These are phyloP conservation scores for Termitomyces bulborhizus DNA, from an alignment of 768 basidiomycete genomes.

Conservation along the genomic window DNA sequence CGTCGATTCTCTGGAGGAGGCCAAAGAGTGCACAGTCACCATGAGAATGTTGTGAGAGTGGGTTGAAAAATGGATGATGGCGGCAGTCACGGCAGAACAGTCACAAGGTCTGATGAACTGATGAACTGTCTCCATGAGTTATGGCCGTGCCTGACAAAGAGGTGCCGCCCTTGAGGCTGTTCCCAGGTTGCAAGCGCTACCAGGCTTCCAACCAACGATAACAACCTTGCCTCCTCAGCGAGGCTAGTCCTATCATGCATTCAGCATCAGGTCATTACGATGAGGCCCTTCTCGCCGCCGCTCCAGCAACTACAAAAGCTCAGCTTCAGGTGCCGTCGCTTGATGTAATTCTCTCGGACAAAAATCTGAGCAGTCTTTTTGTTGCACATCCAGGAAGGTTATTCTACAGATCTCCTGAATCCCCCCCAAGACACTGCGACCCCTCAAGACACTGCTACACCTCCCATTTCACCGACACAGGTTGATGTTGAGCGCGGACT, in stretches of 20 bases:
- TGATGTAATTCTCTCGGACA: not conserved
- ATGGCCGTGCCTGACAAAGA: not conserved
- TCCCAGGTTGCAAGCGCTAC: conserved; percentile 3
- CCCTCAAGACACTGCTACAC: conserved; percentile 9
- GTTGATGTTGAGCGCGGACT: conserved; percentile 16
- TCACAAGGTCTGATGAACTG: conserved; percentile 2
- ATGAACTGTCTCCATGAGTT: not conserved
- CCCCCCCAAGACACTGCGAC: conserved; percentile 9
- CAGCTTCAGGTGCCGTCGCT: conserved; percentile 28
- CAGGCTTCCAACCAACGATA: not conserved
- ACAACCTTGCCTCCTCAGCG: conserved; percentile 11
- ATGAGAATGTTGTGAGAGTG: not conserved
- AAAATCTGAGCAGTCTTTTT: not conserved
- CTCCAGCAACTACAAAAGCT: conserved; percentile 30
- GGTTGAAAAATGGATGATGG: not conserved
- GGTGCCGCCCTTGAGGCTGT: conserved; percentile 11
- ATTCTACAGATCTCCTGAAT: conserved; percentile 41
- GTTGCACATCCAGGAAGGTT: conserved; percentile 39
- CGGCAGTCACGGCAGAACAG: not conserved
- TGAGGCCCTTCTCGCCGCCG: conserved; percentile 27
- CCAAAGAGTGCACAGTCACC: not conserved
- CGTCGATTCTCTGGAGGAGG: not conserved
- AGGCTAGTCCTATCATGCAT: conserved; percentile 15
- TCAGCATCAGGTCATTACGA: conserved; percentile 24
- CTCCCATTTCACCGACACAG: conserved; percentile 12